Evolutionary conservation across 768 basidiomycete species (phyloP).

Genomic region (Strobilomyces echinocephalus): DNA sequence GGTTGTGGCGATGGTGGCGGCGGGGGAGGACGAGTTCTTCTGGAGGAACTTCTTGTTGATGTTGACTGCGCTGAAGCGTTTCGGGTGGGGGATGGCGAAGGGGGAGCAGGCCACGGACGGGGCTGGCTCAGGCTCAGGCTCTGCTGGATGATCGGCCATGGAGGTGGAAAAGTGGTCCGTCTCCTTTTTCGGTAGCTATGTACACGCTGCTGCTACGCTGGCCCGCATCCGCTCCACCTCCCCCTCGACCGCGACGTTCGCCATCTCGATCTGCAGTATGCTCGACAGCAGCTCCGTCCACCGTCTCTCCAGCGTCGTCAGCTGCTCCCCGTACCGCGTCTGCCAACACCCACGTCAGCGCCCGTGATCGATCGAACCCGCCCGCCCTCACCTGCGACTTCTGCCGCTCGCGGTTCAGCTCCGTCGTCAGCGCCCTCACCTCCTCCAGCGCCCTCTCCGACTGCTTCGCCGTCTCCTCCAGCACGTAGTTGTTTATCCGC

Average conservation of each 20-base stretch:
- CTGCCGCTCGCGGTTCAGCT: slow-evolving; percentile 85
- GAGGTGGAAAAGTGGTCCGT: slow-evolving; percentile 38
- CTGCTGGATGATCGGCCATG: slow-evolving; percentile 34
- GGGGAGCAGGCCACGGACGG: slow-evolving; percentile 12
- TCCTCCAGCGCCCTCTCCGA: slow-evolving; percentile 72
- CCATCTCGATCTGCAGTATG: slow-evolving; percentile 93
- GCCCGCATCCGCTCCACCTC: slow-evolving; percentile 63
- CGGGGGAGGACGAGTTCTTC: slow-evolving; percentile 68
- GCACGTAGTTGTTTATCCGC: slow-evolving; percentile 84
- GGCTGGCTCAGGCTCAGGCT: slow-evolving; percentile 18
- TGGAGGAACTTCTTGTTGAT: slow-evolving; percentile 97
- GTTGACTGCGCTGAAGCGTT: slow-evolving; percentile 85
- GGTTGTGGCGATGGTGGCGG: slow-evolving; percentile 41
- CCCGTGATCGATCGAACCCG: too few relatives aligned
- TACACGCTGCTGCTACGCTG: slow-evolving; percentile 39
- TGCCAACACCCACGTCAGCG: slow-evolving; percentile 31
- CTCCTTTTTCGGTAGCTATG: slow-evolving; percentile 24
- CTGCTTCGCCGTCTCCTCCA: slow-evolving; percentile 72
- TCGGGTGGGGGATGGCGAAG: slow-evolving; percentile 50
- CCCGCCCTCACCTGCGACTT: slow-evolving; percentile 61
- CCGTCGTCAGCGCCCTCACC: slow-evolving; percentile 71
- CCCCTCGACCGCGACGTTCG: slow-evolving; percentile 80
- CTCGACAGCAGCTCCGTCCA: slow-evolving; percentile 93
- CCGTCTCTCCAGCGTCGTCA: slow-evolving; percentile 75
- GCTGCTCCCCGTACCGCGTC: slow-evolving; percentile 74